Evolutionary conservation across 352 stramenopile species (phyloP).

Genomic region (Aphanomyces stellatus): DNA sequence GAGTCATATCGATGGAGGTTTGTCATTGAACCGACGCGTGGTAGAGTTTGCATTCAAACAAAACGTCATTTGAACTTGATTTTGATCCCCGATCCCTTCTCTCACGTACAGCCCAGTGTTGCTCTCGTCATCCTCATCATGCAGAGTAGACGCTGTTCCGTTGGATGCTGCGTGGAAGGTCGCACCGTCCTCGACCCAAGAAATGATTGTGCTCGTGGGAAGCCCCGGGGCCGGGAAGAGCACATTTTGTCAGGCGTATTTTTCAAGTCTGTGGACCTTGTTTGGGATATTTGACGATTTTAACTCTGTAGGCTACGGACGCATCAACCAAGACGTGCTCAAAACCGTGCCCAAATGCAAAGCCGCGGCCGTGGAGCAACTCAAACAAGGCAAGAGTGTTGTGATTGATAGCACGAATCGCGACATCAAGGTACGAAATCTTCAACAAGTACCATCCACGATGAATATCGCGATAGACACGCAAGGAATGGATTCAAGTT

Average conservation of each 20-base stretch:
- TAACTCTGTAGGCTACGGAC: conserved; percentile 29
- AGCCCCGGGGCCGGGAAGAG: conserved; percentile 70
- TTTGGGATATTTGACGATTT: neutral
- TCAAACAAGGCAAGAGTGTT: conserved; percentile 59
- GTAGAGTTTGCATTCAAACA: conserved; percentile 23
- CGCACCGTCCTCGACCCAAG: conserved; percentile 22
- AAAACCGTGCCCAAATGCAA: conserved; percentile 73
- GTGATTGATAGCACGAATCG: conserved; percentile 84
- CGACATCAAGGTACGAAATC: conserved; percentile 28
- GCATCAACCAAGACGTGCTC: conserved; percentile 82
- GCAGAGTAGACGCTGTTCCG: too few species aligned
- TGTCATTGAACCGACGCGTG: too few species aligned
- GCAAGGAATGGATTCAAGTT: conserved; percentile 66
- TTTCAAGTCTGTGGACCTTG: neutral
- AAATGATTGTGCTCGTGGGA: conserved; percentile 64
- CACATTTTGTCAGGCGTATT: conserved; percentile 36
- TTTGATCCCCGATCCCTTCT: conserved; percentile 47
- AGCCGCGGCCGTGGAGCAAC: conserved; percentile 39
- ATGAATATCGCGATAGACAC: conserved; percentile 25
- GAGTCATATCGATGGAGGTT: too few species aligned
- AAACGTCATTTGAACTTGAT: conserved; percentile 59
- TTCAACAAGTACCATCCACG: neutral
- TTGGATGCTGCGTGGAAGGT: neutral
- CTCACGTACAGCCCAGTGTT: conserved; percentile 17
- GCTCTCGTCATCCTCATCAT: conserved; percentile 20